phyloP scores from a whole-genome alignment of 139 green algal species.

The Yamagishiella unicocca region DNA sequence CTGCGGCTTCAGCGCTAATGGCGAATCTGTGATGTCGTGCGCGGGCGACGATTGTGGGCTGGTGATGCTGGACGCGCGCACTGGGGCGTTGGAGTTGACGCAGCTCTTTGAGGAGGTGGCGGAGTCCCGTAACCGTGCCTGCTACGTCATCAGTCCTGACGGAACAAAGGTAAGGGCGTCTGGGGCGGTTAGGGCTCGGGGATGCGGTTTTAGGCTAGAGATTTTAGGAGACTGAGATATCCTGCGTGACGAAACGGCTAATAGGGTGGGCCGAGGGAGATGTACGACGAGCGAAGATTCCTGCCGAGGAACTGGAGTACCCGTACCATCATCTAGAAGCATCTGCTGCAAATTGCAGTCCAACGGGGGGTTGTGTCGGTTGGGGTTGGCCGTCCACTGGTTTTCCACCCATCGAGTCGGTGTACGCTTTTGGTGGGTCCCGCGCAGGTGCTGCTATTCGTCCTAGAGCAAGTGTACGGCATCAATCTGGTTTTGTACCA shows the following conservation, averaged over 20 bases:
- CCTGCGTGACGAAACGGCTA: no score
- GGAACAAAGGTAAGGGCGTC: constrained; percentile 20
- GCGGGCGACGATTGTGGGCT: constrained; percentile 50
- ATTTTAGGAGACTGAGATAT: no score
- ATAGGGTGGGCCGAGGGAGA: no score
- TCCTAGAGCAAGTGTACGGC: constrained; percentile 39
- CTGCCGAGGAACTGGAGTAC: no score
- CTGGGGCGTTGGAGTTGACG: background rate
- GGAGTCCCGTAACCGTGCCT: constrained; percentile 40
- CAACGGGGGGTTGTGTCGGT: no score
- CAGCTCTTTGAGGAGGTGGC: constrained; percentile 47
- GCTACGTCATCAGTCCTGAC: constrained; percentile 44
- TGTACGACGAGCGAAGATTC: no score
- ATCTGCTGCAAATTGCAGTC: no score
- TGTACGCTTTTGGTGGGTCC: no score
- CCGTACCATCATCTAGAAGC: no score
- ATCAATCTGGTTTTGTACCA: constrained; percentile 48
- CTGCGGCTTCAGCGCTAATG: constrained; percentile 44
- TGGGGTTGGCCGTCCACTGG: no score
- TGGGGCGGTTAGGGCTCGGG: background rate
- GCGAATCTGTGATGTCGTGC: constrained; percentile 48
- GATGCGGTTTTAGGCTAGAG: no score
- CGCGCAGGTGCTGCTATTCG: constrained; percentile 47
- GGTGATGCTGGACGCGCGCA: constrained; percentile 18
- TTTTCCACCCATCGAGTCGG: no score